Percentiles rank a stretch among this genome's conserved stretches.
Evolutionary conservation across 495 filamentous ascomycete species (phyloP).

Genomic region (Penicillium paradoxum): DNA sequence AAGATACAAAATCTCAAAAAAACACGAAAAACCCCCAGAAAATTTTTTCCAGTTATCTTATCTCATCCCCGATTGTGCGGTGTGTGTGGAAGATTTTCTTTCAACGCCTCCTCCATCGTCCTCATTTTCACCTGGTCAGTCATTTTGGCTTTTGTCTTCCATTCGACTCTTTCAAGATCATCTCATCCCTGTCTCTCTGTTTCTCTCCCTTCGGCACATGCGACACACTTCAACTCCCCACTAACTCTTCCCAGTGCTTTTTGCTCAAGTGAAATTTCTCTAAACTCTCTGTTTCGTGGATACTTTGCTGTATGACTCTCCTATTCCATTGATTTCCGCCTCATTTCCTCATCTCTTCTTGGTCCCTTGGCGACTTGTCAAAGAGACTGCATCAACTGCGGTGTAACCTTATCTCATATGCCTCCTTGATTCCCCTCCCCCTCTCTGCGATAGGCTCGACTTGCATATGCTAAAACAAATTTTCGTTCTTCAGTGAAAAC

Average conservation of each 20-base stretch:
- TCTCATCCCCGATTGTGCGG: slow-evolving; percentile 36
- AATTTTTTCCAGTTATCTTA: slow-evolving; percentile 27
- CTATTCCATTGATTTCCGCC: slow-evolving; percentile 5
- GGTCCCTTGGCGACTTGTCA: background rate
- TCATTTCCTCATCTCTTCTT: slow-evolving; percentile 7
- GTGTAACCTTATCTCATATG: slow-evolving; percentile 12
- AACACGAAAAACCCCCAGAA: slow-evolving; percentile 33
- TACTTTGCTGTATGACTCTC: slow-evolving; percentile 8
- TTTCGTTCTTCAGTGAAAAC: slow-evolving; percentile 16
- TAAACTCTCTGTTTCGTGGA: slow-evolving; percentile 19
- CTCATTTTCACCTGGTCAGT: slow-evolving; percentile 23
- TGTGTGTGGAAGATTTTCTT: slow-evolving; percentile 37
- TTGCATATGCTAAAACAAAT: slow-evolving; percentile 13
- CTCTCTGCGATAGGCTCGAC: slow-evolving; percentile 6
- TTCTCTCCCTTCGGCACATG: background rate
- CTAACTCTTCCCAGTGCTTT: slow-evolving; percentile 7
- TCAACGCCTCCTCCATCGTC: slow-evolving; percentile 22
- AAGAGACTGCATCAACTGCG: slow-evolving; percentile 14
- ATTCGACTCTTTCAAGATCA: background rate
- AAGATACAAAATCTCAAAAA: slow-evolving; percentile 47
- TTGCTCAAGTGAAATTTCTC: slow-evolving; percentile 12
- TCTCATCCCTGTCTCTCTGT: background rate
- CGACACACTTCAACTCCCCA: background rate
- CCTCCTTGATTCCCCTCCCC: slow-evolving; percentile 2
- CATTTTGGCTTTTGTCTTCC: slow-evolving; percentile 1